Base-by-base conservation (phyloP, 768 basidiomycete species). In the Baorangia bicolor region DNA sequence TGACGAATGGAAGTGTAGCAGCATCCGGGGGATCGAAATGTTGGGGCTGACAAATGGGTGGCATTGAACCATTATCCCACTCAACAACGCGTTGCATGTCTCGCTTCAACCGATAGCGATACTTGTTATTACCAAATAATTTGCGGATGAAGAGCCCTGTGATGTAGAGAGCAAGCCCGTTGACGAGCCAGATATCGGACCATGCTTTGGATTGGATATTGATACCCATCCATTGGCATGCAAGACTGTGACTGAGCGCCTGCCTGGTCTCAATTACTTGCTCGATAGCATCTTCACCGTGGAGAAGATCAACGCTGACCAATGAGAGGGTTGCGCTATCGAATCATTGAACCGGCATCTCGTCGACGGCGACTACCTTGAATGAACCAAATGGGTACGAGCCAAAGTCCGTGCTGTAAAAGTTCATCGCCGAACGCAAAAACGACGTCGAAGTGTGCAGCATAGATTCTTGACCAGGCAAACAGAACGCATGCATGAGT, bases 151-250 rank as follows among this genome's bases (percentile, higher is more conserved):
- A 98, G 39, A 94, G 80, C 11, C 89, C 88, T 7, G 91, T 89
- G 67, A 98, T 89, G 68, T 98, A 94, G 16, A 94, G 78, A 10
- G 92, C 88, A 43, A 99, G 77, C 2, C 95, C 97, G 64, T 96
- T 94, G 54, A 95, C 87, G n/a, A 99, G 84, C 97, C 97, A 99
- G 25, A 87, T 83, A 71, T 99, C 97, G 13, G 93, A 89, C 84
- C 92, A 92, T 28, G 86, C 82, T 75, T 93, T 94, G 49, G 89
- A 94, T 54, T 94, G 87, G 64, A 99, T 93, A 72, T 98, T 96
- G 72, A 99, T 86, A 27, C 97, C 95, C 52, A 92, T 80, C 97
- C 97, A 99, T 72, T 99, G 97, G 59, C 87, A 92, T 9, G 94
- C 95, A 33, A 98, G 80, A 6, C 92, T 88, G 68, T 98, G 92